Evolutionary conservation across 2,329 filamentous ascomycete genomes (phyloP).

Genomic region (Penicillium sp.): DNA sequence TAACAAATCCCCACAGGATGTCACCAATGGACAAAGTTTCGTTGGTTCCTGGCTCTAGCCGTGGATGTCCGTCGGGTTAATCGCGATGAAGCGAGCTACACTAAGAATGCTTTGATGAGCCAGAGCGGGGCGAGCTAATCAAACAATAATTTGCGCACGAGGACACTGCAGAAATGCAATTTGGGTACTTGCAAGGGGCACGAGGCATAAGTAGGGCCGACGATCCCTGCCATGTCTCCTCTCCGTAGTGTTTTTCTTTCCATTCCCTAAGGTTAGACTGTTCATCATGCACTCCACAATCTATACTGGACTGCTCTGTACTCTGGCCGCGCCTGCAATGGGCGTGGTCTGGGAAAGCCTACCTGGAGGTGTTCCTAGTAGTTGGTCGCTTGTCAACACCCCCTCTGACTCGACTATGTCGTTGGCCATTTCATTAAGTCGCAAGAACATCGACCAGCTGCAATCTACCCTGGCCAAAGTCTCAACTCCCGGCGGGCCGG

Average conservation of each 20-base stretch:
- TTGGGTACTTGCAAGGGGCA: neutral
- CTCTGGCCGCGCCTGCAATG: conserved; percentile 20
- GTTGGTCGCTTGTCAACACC: conserved; percentile 18
- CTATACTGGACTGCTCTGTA: conserved; percentile 21
- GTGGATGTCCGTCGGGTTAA: conserved; percentile 11
- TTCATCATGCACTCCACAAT: conserved; percentile 15
- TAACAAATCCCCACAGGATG: conserved; percentile 7
- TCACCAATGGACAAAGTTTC: neutral
- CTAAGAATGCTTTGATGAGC: neutral
- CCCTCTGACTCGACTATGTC: conserved; percentile 18
- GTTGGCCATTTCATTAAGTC: conserved; percentile 24
- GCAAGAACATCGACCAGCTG: conserved; percentile 37
- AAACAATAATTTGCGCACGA: neutral
- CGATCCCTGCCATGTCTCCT: conserved; percentile 5
- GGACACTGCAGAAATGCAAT: neutral
- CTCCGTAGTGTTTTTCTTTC: neutral
- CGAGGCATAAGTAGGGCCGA: conserved; percentile 11
- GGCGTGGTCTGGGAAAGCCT: conserved; percentile 22
- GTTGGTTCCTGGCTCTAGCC: neutral
- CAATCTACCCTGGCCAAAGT: conserved; percentile 41
- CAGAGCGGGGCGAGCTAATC: neutral
- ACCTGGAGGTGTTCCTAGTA: conserved; percentile 13
- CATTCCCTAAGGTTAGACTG: neutral
- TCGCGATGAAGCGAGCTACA: neutral
- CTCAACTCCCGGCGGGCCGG: conserved; percentile 48